These are phyloP conservation scores for Halophytophthora batemanensis DNA, from an alignment of 352 stramenopile genomes.

Conservation along the genomic window DNA sequence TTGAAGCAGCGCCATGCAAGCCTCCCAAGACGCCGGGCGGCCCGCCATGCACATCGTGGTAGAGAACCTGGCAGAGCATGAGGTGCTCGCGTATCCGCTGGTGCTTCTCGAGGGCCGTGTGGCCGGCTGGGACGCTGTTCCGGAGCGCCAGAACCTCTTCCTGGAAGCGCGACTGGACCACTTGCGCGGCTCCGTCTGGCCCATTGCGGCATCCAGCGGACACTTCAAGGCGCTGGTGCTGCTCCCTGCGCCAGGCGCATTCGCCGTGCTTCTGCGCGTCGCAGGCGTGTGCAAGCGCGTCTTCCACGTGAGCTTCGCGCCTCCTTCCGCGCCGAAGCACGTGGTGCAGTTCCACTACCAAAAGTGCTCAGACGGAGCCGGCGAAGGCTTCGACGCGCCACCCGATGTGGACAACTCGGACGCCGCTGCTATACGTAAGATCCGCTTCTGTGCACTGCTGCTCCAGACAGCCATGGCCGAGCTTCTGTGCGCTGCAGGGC, in stretches of 20 bases:
- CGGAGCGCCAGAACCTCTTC: constrained; percentile 10
- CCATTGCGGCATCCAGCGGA: constrained; percentile 32
- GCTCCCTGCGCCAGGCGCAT: constrained; percentile 44
- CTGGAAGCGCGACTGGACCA: constrained; percentile 40
- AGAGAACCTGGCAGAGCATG: constrained; percentile 82
- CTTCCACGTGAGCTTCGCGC: constrained; percentile 40
- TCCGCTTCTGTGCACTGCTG: constrained; percentile 57
- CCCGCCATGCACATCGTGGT: constrained; percentile 40
- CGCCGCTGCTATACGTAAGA: constrained; percentile 38
- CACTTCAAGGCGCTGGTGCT: constrained; percentile 65
- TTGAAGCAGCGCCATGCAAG: no score
- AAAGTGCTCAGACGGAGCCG: constrained; percentile 35
- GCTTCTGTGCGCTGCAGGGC: constrained; percentile 38
- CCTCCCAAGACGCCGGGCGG: no score
- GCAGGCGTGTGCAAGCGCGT: constrained; percentile 8
- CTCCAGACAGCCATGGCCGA: constrained; percentile 56
- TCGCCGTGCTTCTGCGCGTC: constrained; percentile 27
- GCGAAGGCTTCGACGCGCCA: constrained; percentile 58
- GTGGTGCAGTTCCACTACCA: constrained; percentile 73
- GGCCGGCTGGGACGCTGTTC: constrained; percentile 1
- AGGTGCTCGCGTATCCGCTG: constrained; percentile 56
- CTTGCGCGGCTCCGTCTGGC: constrained; percentile 36
- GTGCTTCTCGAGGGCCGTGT: constrained; percentile 52
- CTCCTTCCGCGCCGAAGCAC: constrained; percentile 20
- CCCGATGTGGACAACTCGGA: constrained; percentile 51